Base-by-base conservation (phyloP, 169 alveolate genomes). In the Theileria annulata region DNA sequence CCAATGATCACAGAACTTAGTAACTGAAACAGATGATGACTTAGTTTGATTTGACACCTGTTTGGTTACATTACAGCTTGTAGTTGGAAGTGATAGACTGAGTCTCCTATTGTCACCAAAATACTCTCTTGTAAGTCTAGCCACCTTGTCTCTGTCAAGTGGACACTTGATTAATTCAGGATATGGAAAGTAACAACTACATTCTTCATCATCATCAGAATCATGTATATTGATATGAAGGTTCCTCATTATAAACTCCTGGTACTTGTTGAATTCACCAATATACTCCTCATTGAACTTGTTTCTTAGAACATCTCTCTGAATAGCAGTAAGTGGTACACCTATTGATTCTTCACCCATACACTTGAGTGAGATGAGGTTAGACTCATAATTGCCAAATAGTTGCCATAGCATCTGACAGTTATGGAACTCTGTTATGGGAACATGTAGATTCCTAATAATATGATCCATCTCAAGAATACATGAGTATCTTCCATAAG, bases 291-390 rank as follows among this genome's bases (percentile, higher is more conserved):
- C 66, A 3, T 10, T 15, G 66, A 56, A 56, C 66, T 56, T 56
- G 15, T 19, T 25, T 27, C 17, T 56, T 0, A 56, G 27, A 8
- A 56, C 31, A 25, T 56, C 31, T n/a, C n/a, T 56, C 66, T 56
- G 66, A 2, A 25, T 12, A 25, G 9, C 27, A 19, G 66, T 56
- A 2, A 56, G 27, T 56, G 66, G 66, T 8, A 56, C n/a, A 3
- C 31, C 35, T 25, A 56, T 25, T 8, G 66, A 21, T 0, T 56
- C 66, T 19, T 5, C 35, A 25, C 31, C 31, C 6, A 56, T 10
- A 25, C 66, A 21, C 66, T 56, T 56, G n/a, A 56, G 66, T 8
- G 66, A 21, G 8, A 56, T 56, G 3, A 56, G 66, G 66, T 56
- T 27, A 21, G 33, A 2, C n/a, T 56, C 66, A 19, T 21, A 21